Conservation (phyloP, 768 basidiomycete genomes). For the Hygrocybe coccinea region DNA sequence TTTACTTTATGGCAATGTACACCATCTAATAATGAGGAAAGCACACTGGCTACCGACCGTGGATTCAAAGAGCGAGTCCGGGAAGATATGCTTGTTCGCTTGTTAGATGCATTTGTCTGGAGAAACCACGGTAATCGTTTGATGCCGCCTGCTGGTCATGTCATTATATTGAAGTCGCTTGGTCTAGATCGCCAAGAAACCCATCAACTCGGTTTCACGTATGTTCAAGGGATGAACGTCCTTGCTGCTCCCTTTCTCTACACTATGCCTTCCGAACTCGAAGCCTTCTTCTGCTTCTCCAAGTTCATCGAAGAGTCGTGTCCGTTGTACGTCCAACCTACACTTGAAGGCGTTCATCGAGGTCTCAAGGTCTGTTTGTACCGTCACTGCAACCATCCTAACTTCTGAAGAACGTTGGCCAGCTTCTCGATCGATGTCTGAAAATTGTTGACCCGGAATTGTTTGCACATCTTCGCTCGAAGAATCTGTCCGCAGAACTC, state of each 20-base stretch:
- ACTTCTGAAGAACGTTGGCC: background rate
- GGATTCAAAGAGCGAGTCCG: conserved; percentile 97
- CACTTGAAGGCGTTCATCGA: conserved; percentile 90
- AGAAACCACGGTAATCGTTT: conserved; percentile 65
- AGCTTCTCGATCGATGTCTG: conserved; percentile 92
- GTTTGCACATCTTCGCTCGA: conserved; percentile 73
- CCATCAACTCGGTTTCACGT: conserved; percentile 84
- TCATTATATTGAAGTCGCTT: background rate
- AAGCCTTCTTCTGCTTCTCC: conserved; percentile 95
- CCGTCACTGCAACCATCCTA: background rate
- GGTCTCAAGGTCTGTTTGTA: conserved; percentile 71
- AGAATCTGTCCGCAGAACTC: conserved; percentile 91
- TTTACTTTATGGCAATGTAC: background rate
- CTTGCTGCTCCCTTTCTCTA: conserved; percentile 97
- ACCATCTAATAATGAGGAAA: conserved; percentile 22
- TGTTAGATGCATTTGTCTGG: conserved; percentile 99
- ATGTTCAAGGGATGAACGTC: conserved; percentile 99
- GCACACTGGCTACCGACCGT: conserved; percentile 91
- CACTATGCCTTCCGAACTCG: conserved; percentile 95
- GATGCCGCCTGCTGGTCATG: background rate
- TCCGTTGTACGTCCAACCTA: conserved; percentile 95
- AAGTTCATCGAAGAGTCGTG: conserved; percentile 94
- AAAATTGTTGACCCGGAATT: conserved; percentile 88
- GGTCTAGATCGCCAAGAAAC: conserved; percentile 65
- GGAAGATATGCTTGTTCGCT: conserved; percentile 92